A percentile compares a stretch with the other conserved stretches of the same genome.
Conservation (phyloP, 306 rosid genomes). For the Sphenostylis stenocarpa region DNA sequence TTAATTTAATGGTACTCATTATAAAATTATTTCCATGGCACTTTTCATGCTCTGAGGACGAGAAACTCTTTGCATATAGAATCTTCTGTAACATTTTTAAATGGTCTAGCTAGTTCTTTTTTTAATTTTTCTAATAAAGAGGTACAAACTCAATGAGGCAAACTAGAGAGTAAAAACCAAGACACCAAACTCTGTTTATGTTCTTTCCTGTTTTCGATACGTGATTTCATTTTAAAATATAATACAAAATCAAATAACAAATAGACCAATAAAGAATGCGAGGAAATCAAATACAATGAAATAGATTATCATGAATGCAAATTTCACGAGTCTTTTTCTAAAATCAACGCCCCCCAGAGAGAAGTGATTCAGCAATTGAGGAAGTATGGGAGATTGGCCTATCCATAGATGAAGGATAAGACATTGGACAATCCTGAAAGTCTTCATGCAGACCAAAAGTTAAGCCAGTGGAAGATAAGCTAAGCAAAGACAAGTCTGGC, state of each 20-base stretch:
- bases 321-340: neutral
- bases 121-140: no score
- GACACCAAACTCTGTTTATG: neutral
- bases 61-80: no score
- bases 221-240: neutral
- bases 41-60: no score
- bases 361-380: constrained; percentile 47
- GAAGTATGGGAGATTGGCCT: constrained; percentile 33
- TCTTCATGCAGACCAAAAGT: constrained; percentile 26
- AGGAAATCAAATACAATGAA: neutral
- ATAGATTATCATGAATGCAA: neutral
- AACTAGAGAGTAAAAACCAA: neutral
- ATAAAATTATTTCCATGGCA: no score
- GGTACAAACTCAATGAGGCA: no score
- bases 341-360: constrained; percentile 55
- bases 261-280: neutral
- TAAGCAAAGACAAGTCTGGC: constrained; percentile 38
- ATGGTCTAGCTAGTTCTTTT: no score
- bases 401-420: constrained; percentile 42
- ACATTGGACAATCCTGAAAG: constrained; percentile 40
- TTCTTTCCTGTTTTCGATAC: neutral
- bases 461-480: constrained; percentile 38
- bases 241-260: neutral
- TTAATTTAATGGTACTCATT: no score
- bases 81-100: no score